Evolutionary conservation across 2,329 filamentous ascomycete species (phyloP).

Genomic region (Aspergillus awamori): DNA sequence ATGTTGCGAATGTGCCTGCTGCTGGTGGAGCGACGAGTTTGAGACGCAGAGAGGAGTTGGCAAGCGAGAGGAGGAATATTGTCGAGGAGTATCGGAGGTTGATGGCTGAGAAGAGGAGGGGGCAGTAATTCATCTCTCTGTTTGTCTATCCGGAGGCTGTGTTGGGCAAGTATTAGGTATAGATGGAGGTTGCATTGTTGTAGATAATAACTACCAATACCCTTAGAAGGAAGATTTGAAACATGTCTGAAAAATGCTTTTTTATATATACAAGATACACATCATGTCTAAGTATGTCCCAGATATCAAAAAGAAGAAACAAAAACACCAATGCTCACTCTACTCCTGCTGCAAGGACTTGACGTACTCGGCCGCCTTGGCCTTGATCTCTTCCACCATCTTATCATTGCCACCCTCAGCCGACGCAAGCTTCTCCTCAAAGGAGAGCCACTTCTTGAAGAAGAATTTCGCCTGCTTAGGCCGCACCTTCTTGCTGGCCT

Average conservation of each 20-base stretch:
- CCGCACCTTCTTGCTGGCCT: conserved; percentile 68
- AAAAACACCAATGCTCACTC: conserved; percentile 13
- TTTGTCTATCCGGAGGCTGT: too few relatives aligned
- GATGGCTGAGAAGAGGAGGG: conserved; percentile 60
- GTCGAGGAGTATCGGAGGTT: conserved; percentile 72
- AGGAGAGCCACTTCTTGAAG: conserved; percentile 90
- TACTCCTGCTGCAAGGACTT: conserved; percentile 44
- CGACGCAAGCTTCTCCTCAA: conserved; percentile 67
- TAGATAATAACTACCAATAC: neutral
- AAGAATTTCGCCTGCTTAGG: conserved; percentile 80
- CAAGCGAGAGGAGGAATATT: conserved; percentile 68
- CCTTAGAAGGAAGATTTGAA: neutral
- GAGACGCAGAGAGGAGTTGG: conserved; percentile 71
- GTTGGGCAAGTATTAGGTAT: too few relatives aligned
- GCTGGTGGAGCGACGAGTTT: conserved; percentile 64
- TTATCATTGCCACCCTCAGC: conserved; percentile 64
- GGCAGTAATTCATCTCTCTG: too few relatives aligned
- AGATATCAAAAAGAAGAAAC: neutral
- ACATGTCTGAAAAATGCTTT: conserved; percentile 11
- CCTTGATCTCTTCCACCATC: conserved; percentile 70
- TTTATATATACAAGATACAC: conserved; percentile 19
- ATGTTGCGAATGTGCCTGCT: conserved; percentile 70
- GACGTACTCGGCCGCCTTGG: conserved; percentile 71
- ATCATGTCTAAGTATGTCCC: neutral
- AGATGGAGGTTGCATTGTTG: neutral